A percentile compares a stretch with the other conserved stretches of the same genome.
Conservation (phyloP, 1,139 yeast genomes). For the Saccharomyces hybrid region DNA sequence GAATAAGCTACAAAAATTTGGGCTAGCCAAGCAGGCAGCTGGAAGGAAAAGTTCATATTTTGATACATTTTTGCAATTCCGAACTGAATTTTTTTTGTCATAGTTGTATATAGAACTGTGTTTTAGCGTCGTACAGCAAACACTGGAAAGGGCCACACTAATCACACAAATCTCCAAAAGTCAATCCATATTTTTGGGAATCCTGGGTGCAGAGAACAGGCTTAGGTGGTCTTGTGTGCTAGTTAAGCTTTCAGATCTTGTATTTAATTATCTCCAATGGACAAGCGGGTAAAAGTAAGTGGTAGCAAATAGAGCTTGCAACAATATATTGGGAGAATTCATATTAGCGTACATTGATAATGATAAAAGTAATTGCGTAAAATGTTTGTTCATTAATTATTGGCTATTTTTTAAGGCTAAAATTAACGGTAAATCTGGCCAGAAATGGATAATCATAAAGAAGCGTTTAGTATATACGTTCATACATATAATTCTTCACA, state of each 20-base stretch:
- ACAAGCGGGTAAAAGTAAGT: background rate
- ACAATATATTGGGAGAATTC: background rate
- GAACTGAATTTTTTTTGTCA: no score
- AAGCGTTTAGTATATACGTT: background rate
- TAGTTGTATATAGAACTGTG: no score
- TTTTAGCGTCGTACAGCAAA: no score
- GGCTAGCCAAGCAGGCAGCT: no score
- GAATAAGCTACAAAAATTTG: no score
- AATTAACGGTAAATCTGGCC: background rate
- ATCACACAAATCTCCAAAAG: background rate
- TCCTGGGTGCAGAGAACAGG: background rate
- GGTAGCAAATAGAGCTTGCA: background rate
- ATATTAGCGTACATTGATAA: no score
- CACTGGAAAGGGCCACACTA: background rate
- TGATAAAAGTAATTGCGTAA: background rate
- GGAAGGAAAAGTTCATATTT: no score
- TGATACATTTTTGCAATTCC: no score
- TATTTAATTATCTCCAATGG: background rate
- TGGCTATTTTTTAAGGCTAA: background rate
- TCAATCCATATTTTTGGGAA: background rate
- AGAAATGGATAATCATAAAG: background rate
- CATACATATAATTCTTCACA: background rate
- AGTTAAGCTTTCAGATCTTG: background rate
- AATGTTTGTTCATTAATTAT: background rate
- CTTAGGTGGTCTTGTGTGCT: background rate